Evolutionary conservation across 2,329 filamentous ascomycete species (phyloP), one percentile per base, ranked within the genome.

Genomic region (Orbilia ellipsospora): DNA sequence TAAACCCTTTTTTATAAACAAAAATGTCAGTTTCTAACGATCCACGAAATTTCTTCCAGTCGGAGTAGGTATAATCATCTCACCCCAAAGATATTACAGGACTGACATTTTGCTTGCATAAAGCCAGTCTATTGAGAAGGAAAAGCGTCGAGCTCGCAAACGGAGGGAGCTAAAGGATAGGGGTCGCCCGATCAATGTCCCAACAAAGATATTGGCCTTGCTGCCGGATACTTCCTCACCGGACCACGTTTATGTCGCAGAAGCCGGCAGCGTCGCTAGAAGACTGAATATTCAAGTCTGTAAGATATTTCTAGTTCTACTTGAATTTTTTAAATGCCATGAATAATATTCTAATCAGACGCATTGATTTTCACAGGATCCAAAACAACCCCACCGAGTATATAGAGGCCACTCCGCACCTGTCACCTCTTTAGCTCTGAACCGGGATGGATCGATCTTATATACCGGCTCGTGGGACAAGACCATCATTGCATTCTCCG

Each of bases 381-480:
- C 70, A 2, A 74, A 68, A 40, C 57, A 67, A 40, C 42, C 70
- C 2, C 57, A 74, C 0, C 12, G 59, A 31, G 44, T 74, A 8
- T 96, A 91, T 80, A 87, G 88, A 80, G 93, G 93, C 1, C 92
- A 94, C 16, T 87, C 87, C 54, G 90, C 92, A 2, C 95, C 95
- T 0, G 85, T 97, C 8, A 94, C 92, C 8, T 92, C 90, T 78
- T 83, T 96, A 28, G 88, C 91, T 15, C 85, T 92, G 42, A 89
- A 88, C 13, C 81, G 84, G 2, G 83, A 83, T 26, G 85, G 85
- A 73, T 83, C 82, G 60, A 90, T 86, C 0, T 81, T 97, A 10
- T 97, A 93, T 82, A 93, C 93, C 23, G 94, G 94, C 40, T 95
- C 90, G 73, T 99, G 95, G 95, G 94, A 99, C 83, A 97, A 96